phyloP scores from a whole-genome alignment of 2,329 filamentous ascomycete genomes.

The Aspergillus fumigatiaffinis region DNA sequence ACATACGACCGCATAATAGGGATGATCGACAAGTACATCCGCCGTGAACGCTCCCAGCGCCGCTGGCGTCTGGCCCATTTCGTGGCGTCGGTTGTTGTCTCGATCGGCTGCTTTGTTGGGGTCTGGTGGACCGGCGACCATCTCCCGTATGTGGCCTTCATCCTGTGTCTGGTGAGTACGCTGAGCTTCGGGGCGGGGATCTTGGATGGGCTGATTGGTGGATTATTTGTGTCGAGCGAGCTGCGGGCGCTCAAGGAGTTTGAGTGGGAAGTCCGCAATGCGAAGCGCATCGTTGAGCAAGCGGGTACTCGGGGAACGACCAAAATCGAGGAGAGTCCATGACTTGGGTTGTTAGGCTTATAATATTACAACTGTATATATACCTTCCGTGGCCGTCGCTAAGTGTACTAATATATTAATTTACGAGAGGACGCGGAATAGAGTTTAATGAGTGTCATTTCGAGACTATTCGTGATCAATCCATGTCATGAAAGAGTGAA shows the following conservation, averaged over 20 bases:
- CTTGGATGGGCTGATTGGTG: slow-evolving; percentile 78
- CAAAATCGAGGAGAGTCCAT: neutral
- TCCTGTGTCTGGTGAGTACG: slow-evolving; percentile 75
- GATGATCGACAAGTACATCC: slow-evolving; percentile 64
- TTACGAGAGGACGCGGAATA: too few relatives aligned
- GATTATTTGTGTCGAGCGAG: slow-evolving; percentile 83
- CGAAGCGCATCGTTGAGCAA: slow-evolving; percentile 23
- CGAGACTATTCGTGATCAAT: neutral
- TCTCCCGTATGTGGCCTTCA: slow-evolving; percentile 70
- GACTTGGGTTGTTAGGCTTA: neutral
- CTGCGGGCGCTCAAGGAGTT: slow-evolving; percentile 82
- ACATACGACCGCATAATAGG: slow-evolving; percentile 70
- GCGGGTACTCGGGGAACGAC: neutral
- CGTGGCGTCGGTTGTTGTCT: slow-evolving; percentile 59
- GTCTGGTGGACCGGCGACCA: slow-evolving; percentile 75
- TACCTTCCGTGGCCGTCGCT: neutral
- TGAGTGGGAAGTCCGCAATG: slow-evolving; percentile 82
- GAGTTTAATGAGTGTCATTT: neutral
- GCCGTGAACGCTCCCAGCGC: slow-evolving; percentile 68
- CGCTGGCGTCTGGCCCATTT: slow-evolving; percentile 73
- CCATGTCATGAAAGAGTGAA: neutral
- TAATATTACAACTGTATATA: neutral
- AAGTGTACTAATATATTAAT: neutral
- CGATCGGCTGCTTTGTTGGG: slow-evolving; percentile 70
- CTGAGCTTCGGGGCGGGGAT: slow-evolving; percentile 71